Percentiles rank a stretch among this genome's conserved stretches.
Conservation (phyloP, 2,329 filamentous ascomycete species). For the Penicillium hordei region DNA sequence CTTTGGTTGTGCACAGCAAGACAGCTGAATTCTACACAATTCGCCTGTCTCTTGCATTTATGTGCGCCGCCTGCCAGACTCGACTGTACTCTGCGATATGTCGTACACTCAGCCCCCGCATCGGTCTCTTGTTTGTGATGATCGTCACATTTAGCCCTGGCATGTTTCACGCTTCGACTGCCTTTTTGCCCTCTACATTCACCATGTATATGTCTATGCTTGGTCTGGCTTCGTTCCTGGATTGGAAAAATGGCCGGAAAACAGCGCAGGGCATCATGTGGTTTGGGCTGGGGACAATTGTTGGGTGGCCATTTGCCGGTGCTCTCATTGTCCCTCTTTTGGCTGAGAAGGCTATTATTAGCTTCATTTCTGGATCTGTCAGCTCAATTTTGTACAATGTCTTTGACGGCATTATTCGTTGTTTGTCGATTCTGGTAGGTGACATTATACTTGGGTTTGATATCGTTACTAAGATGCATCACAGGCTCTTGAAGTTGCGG, state of each 20-base stretch:
- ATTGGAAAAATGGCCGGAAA: conserved; percentile 76
- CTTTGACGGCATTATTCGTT: conserved; percentile 65
- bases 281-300: conserved; percentile 79
- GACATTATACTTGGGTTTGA: not conserved
- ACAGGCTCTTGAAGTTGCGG: conserved; percentile 65
- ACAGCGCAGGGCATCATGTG: conserved; percentile 84
- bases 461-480: conserved; percentile 22
- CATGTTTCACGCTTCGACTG: conserved; percentile 86
- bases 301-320: conserved; percentile 93
- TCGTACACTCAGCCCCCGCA: conserved; percentile 72
- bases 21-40: conserved; percentile 79
- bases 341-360: conserved; percentile 68
- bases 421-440: conserved; percentile 68
- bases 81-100: conserved; percentile 76
- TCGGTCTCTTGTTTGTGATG: conserved; percentile 81
- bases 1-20: conserved; percentile 54
- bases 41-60: conserved; percentile 69
- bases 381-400: conserved; percentile 62
- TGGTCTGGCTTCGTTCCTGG: conserved; percentile 84
- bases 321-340: conserved; percentile 80
- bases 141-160: conserved; percentile 77
- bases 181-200: conserved; percentile 90
- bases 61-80: conserved; percentile 80
- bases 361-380: conserved; percentile 55
- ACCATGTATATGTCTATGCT: conserved; percentile 93